Base-by-base conservation (phyloP, 2,329 filamentous ascomycete species). In the Curvularia verruculosa region DNA sequence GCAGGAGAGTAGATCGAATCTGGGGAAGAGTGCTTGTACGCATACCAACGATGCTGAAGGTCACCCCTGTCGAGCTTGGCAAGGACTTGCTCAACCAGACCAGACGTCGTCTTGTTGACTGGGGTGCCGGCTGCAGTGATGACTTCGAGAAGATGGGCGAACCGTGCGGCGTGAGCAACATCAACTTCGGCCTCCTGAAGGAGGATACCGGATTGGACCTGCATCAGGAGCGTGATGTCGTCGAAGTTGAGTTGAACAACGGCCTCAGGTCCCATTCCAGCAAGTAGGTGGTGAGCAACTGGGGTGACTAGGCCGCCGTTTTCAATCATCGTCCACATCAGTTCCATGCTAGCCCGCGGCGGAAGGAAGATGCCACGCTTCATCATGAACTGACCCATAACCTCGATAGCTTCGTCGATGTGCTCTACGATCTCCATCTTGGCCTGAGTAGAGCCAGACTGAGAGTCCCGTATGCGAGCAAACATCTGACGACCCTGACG, bases 401-500 rank as follows among this genome's bases (percentile, higher is more conserved):
- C 90, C 59, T 95, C 89, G 58, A 91, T 83, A 31, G 88, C 91
- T 76, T 97, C 94, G 62, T 96, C 93, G 59, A 97, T 88, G 78
- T 96, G 90, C 67, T 95, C 91, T 29, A 83, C 81, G 47, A 89
- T 77, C 57, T 91, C 85, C 55, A 79, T 77, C 62, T 78, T 79
- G 37, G 77, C 75, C 61, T 78, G 74, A 45, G 75, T 70, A 21
- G 81, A 75, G 54, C 83, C 81, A 19, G 78, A 72, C 49, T 84
- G 82, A 21, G 84, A 81, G 55, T 86, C 84, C 58, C 90, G 88
- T 66, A 97, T 92, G 59, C 90, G 88, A 71, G 88, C 82, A 76
- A 97, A 96, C 91, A 96, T 96, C 70, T 87, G 82, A 67, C 95
- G 90, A 9, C 90, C 88, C 73, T 95, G 87, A 12, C 83, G 81